A percentile compares a stretch with the other conserved stretches of the same genome.
Conservation (phyloP, 1,139 yeast genomes). For the Zygotorulaspora mrakii region DNA sequence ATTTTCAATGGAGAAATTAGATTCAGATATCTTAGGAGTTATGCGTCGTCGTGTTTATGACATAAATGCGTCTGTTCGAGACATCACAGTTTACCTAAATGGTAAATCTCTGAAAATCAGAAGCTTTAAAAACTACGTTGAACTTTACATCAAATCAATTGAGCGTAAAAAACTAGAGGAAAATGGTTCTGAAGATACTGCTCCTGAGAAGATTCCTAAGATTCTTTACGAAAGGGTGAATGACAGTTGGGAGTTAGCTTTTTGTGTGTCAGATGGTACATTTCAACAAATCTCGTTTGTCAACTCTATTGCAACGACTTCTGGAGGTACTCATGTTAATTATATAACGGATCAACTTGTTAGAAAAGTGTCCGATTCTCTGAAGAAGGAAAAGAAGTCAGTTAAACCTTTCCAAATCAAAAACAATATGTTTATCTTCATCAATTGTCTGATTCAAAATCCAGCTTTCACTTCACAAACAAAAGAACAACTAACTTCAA, state of each 20-base stretch:
- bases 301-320: conserved; percentile 93
- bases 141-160: conserved; percentile 78
- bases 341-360: conserved; percentile 82
- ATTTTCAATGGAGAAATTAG: conserved; percentile 79
- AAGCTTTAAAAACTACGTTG: conserved; percentile 83
- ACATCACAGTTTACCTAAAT: conserved; percentile 73
- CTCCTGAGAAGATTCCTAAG: conserved; percentile 49
- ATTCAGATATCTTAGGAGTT: conserved; percentile 77
- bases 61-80: conserved; percentile 90
- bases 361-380: conserved; percentile 63
- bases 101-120: conserved; percentile 66
- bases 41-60: conserved; percentile 93
- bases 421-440: conserved; percentile 83
- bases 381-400: conserved; percentile 74
- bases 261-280: conserved; percentile 85
- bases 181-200: conserved; percentile 39
- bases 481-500: conserved; percentile 90
- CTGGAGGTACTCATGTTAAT: conserved; percentile 96
- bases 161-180: conserved; percentile 41
- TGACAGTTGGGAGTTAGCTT: conserved; percentile 93
- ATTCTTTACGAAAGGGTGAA: conserved; percentile 74
- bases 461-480: conserved; percentile 98
- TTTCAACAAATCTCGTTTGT: conserved; percentile 96
- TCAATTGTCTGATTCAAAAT: conserved; percentile 90
- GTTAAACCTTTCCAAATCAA: conserved; percentile 86